Conservation (phyloP, 371 early-diverging fungal species). For the Dinochytrium kinnereticum region DNA sequence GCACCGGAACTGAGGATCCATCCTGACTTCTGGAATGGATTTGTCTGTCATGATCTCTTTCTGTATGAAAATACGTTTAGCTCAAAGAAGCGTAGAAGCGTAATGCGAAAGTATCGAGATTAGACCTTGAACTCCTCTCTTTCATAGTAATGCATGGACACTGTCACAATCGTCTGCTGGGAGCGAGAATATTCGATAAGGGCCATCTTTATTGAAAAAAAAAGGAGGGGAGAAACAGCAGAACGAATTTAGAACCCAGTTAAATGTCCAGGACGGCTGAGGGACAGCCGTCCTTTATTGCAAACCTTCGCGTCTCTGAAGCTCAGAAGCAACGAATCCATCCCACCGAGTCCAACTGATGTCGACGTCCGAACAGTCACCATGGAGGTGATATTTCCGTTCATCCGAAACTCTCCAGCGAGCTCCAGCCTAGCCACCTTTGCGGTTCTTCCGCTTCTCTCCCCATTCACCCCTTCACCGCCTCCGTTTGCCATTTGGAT, state of each 20-base stretch:
- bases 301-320: slow-evolving; percentile 95
- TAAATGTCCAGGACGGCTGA: not conserved
- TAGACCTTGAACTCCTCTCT: slow-evolving; percentile 82
- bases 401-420: slow-evolving; percentile 73
- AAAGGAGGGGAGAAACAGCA: slow-evolving; percentile 9
- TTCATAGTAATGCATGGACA: slow-evolving; percentile 96
- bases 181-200: slow-evolving; percentile 83
- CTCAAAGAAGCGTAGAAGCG: not conserved
- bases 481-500: not conserved
- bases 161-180: slow-evolving; percentile 80
- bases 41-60: slow-evolving; percentile 38
- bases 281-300: too few species aligned
- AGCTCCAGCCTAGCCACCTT: slow-evolving; percentile 77
- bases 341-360: slow-evolving; percentile 62
- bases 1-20: slow-evolving; percentile 77
- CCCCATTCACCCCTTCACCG: not conserved
- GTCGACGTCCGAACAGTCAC: slow-evolving; percentile 74
- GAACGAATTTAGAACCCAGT: too few species aligned
- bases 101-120: not conserved
- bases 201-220: slow-evolving; percentile 71
- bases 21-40: slow-evolving; percentile 44
- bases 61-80: slow-evolving; percentile 14
- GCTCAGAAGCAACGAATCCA: slow-evolving; percentile 82
- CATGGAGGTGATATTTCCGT: slow-evolving; percentile 81
- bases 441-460: not conserved